Evolutionary conservation across 306 rosid genomes (phyloP).

Genomic region (Albizia julibrissin): DNA sequence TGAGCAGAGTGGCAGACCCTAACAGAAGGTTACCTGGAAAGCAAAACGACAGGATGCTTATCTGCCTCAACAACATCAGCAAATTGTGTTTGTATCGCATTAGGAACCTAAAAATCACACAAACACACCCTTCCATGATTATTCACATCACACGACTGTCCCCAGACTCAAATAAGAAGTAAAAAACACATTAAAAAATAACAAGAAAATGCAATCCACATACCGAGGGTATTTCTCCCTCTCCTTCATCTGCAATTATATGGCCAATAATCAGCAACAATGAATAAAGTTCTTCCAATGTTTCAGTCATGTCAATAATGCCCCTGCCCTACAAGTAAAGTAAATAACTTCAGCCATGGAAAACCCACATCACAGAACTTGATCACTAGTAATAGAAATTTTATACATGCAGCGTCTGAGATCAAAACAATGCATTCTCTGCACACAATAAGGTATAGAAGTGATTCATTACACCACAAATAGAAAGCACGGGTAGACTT

Average conservation of each 20-base stretch:
- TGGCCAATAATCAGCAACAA: constrained; percentile 85
- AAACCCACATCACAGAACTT: not conserved
- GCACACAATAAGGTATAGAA: not conserved
- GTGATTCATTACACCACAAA: not conserved
- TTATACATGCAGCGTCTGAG: not conserved
- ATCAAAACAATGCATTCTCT: not conserved
- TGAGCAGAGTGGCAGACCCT: not conserved
- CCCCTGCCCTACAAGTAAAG: constrained; percentile 78
- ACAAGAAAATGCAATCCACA: constrained; percentile 35
- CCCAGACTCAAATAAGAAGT: not conserved
- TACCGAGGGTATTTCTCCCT: constrained; percentile 94
- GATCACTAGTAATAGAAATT: not conserved
- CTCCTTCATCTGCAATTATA: constrained; percentile 93
- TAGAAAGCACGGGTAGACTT: not conserved
- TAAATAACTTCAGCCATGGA: constrained; percentile 39
- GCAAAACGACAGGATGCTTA: constrained; percentile 77
- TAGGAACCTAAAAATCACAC: constrained; percentile 71
- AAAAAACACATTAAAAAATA: not conserved
- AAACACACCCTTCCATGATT: constrained; percentile 34
- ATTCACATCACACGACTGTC: constrained; percentile 14
- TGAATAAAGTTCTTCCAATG: constrained; percentile 91
- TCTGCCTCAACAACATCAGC: constrained; percentile 64
- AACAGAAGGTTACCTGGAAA: constrained; percentile 65
- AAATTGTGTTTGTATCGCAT: constrained; percentile 68
- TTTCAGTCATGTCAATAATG: constrained; percentile 73